Evolutionary conservation across 768 basidiomycete species (phyloP).

Genomic region (Hebeloma cylindrosporum): DNA sequence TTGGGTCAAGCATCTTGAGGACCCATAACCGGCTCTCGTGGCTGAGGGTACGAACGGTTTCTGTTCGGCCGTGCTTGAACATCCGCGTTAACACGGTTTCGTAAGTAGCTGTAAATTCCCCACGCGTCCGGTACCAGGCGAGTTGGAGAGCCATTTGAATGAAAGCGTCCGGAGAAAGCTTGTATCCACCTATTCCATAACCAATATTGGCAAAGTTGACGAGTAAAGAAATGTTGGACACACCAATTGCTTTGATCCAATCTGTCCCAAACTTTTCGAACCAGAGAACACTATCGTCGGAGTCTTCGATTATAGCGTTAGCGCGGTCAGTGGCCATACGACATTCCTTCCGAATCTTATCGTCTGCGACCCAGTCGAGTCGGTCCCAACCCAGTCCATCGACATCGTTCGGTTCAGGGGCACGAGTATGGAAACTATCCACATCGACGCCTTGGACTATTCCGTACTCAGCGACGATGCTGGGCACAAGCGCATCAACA

Average conservation of each 20-base stretch:
- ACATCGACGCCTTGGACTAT: conserved; percentile 66
- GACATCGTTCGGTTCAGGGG: conserved; percentile 10
- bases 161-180: conserved; percentile 74
- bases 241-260: conserved; percentile 81
- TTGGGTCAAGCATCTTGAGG: conserved; percentile 64
- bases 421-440: conserved; percentile 34
- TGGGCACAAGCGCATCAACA: conserved; percentile 87
- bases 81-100: conserved; percentile 89
- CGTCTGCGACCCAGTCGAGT: conserved; percentile 76
- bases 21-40: conserved; percentile 76
- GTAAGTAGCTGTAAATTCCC: conserved; percentile 83
- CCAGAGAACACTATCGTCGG: conserved; percentile 82
- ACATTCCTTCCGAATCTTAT: conserved; percentile 55
- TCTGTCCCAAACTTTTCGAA: conserved; percentile 81
- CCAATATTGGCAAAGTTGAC: not conserved
- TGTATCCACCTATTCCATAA: conserved; percentile 28
- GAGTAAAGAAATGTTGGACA: conserved; percentile 20
- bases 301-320: conserved; percentile 62
- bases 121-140: conserved; percentile 82
- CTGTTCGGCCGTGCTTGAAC: conserved; percentile 86
- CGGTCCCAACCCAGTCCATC: conserved; percentile 49
- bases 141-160: conserved; percentile 91
- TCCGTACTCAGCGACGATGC: conserved; percentile 82
- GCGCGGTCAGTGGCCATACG: conserved; percentile 57
- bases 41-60: conserved; percentile 79